phyloP scores from a whole-genome alignment of 108 stramenopile species.

The Parietichytrium sp. region DNA sequence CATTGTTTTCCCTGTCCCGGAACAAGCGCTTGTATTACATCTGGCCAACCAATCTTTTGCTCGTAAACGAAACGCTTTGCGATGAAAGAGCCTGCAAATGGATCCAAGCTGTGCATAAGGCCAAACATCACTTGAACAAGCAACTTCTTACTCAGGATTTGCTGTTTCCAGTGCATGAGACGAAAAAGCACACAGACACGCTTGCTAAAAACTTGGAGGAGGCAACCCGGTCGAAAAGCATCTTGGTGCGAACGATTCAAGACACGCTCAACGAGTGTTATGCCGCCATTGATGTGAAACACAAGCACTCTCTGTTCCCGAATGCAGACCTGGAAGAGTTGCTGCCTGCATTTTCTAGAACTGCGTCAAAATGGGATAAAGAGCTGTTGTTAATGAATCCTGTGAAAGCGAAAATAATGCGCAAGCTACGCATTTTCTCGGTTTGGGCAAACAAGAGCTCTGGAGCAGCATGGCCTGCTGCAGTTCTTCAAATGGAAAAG shows the following conservation, averaged over 20 bases:
- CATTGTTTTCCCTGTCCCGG: too few relatives aligned
- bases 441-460: neutral
- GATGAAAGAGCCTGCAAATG: neutral
- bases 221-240: neutral
- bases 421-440: conserved; percentile 1
- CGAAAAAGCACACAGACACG: neutral
- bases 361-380: neutral
- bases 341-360: neutral
- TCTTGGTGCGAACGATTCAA: neutral
- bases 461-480: too few relatives aligned
- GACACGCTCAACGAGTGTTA: neutral
- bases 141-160: neutral
- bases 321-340: neutral
- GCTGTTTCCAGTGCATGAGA: neutral
- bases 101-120: neutral
- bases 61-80: too few relatives aligned
- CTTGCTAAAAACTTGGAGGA: neutral
- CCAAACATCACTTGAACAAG: neutral
- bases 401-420: neutral
- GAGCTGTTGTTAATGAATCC: conserved; percentile 30
- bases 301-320: neutral
- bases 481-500: too few relatives aligned
- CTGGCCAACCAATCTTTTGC: too few relatives aligned
- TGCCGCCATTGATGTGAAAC: neutral
- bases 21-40: too few relatives aligned